These are phyloP conservation scores for Macrolepiota dolichaula DNA, from an alignment of 768 basidiomycete genomes.

Conservation along the genomic window DNA sequence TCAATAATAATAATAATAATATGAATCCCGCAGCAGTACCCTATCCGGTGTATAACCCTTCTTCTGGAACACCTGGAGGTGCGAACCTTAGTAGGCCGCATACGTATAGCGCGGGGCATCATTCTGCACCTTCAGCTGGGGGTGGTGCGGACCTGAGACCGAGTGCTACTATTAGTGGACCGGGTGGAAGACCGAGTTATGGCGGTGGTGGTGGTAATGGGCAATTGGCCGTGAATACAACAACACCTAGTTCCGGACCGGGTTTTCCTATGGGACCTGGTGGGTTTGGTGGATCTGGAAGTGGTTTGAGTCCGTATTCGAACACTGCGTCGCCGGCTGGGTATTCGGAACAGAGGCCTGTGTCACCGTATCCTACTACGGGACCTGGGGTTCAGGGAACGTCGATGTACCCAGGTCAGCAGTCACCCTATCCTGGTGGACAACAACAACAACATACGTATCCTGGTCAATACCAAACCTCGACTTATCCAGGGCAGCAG, in stretches of 20 bases:
- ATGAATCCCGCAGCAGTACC: slow-evolving; percentile 13
- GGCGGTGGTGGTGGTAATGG: not conserved
- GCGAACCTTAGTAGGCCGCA: slow-evolving; percentile 31
- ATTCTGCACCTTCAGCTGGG: slow-evolving; percentile 8
- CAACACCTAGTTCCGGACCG: not conserved
- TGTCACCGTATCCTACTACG: not conserved
- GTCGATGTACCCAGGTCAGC: slow-evolving; percentile 12
- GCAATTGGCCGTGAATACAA: slow-evolving; percentile 2
- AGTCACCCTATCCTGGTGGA: slow-evolving; percentile 14
- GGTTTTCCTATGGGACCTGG: not conserved
- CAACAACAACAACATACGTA: slow-evolving; percentile 13
- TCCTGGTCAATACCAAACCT: slow-evolving; percentile 14
- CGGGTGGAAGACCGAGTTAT: slow-evolving; percentile 9
- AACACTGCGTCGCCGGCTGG: not conserved
- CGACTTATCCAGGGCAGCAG: slow-evolving; percentile 13
- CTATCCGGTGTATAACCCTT: slow-evolving; percentile 15
- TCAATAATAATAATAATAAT: slow-evolving; percentile 17
- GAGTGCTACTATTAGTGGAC: slow-evolving; percentile 16
- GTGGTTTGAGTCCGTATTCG: not conserved
- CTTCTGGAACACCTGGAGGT: slow-evolving; percentile 18
- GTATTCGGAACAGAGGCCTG: slow-evolving; percentile 3
- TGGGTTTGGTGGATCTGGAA: not conserved
- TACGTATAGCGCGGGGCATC: slow-evolving; percentile 22
- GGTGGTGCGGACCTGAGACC: slow-evolving; percentile 22
- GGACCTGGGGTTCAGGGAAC: not conserved